A percentile compares a stretch with the other conserved stretches of the same genome.
phyloP scores from a whole-genome alignment of 2,329 filamentous ascomycete genomes.

The Microdochium paspali region DNA sequence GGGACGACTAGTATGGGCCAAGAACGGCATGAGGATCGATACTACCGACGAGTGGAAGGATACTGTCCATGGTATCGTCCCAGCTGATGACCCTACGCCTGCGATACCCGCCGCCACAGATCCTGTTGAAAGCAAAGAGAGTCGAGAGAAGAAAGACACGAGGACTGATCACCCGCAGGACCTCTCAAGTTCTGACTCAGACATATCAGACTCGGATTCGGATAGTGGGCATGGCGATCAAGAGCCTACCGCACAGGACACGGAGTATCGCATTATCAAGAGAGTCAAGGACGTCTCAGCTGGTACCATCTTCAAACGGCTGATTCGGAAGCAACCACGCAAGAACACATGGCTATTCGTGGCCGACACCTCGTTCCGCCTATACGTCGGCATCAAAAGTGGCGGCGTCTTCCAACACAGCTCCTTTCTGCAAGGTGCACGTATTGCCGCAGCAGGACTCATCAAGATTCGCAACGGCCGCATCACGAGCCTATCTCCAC shows the following conservation, averaged over 20 bases:
- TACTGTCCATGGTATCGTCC: constrained; percentile 66
- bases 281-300: constrained; percentile 56
- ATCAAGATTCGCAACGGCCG: constrained; percentile 79
- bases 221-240: background rate
- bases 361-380: constrained; percentile 71
- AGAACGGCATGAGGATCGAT: constrained; percentile 69
- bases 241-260: constrained; percentile 35
- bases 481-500: constrained; percentile 60
- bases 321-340: constrained; percentile 69
- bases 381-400: constrained; percentile 87
- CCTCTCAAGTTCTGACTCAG: constrained; percentile 5
- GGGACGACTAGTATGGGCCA: constrained; percentile 78
- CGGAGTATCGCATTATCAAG: constrained; percentile 51
- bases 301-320: constrained; percentile 66
- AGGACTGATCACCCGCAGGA: constrained; percentile 14
- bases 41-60: constrained; percentile 70
- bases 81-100: constrained; percentile 49
- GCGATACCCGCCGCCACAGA: constrained; percentile 29
- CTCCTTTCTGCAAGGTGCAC: constrained; percentile 74
- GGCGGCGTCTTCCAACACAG: constrained; percentile 85
- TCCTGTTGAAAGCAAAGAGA: constrained; percentile 17
- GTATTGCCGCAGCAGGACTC: constrained; percentile 73
- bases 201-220: constrained; percentile 18
- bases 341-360: constrained; percentile 95
- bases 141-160: constrained; percentile 5